Percentiles rank a stretch among this genome's conserved stretches.
These are phyloP conservation scores for Malassezia nana DNA, from an alignment of 1,284 basidiomycete genomes.

Conservation along the genomic window DNA sequence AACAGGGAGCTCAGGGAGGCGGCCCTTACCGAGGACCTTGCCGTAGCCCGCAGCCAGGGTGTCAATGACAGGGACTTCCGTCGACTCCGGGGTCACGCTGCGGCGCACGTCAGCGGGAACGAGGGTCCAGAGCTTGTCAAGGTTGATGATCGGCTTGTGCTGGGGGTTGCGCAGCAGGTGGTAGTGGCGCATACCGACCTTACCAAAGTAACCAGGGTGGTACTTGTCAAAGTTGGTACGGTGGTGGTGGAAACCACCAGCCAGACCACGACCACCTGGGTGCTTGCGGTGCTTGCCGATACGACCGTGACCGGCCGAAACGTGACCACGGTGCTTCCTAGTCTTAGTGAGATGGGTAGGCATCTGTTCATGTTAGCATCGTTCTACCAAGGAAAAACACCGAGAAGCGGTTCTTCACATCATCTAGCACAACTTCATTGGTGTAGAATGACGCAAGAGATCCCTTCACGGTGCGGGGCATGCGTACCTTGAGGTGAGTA, in stretches of 20 bases:
- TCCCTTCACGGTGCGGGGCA: background rate
- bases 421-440: background rate
- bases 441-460: background rate
- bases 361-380: constrained; percentile 53
- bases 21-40: constrained; percentile 48
- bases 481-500: constrained; percentile 16
- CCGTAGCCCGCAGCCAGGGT: constrained; percentile 47
- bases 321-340: constrained; percentile 77
- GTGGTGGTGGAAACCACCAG: constrained; percentile 99
- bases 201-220: constrained; percentile 84
- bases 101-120: constrained; percentile 45
- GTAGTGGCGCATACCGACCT: constrained; percentile 88
- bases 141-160: constrained; percentile 89
- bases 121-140: constrained; percentile 49
- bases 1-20: constrained; percentile 42
- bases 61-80: constrained; percentile 48
- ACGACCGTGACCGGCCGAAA: constrained; percentile 90
- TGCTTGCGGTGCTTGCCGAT: constrained; percentile 99
- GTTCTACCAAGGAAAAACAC: background rate
- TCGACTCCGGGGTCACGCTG: constrained; percentile 29
- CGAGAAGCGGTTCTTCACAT: background rate
- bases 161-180: constrained; percentile 81
- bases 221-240: constrained; percentile 55
- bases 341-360: constrained; percentile 89
- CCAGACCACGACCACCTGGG: constrained; percentile 99